Percentiles rank a stretch among this genome's conserved stretches.
Evolutionary conservation across 2,329 filamentous ascomycete genomes (phyloP).

Genomic region (Aspergillus sclerotialis): DNA sequence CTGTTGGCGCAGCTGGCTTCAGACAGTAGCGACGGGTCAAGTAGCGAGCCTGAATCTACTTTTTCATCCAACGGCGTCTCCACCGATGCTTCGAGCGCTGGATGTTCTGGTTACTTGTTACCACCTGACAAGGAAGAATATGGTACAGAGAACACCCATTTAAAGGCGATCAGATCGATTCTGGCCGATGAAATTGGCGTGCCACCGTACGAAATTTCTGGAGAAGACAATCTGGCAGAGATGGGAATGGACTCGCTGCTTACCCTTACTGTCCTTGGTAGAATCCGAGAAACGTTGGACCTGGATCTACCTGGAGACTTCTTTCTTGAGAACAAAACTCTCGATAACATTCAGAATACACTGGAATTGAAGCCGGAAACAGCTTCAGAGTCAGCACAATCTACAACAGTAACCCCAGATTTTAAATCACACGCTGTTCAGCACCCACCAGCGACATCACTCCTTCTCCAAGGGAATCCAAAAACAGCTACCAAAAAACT

Average conservation of each 20-base stretch:
- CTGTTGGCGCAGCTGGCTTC: slow-evolving; percentile 38
- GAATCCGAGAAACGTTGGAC: slow-evolving; percentile 37
- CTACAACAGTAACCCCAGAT: slow-evolving; percentile 14
- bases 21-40: slow-evolving; percentile 22
- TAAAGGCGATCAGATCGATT: slow-evolving; percentile 34
- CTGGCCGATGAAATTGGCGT: slow-evolving; percentile 41
- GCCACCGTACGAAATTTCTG: slow-evolving; percentile 32
- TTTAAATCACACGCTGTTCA: slow-evolving; percentile 18
- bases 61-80: slow-evolving; percentile 19
- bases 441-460: slow-evolving; percentile 35
- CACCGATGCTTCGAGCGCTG: slow-evolving; percentile 27
- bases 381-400: slow-evolving; percentile 7
- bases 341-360: slow-evolving; percentile 32
- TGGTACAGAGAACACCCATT: slow-evolving; percentile 23
- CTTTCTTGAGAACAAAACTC: slow-evolving; percentile 37
- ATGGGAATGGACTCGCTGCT: slow-evolving; percentile 43
- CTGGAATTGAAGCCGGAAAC: slow-evolving; percentile 33
- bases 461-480: slow-evolving; percentile 37
- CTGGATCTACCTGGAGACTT: slow-evolving; percentile 38
- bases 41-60: slow-evolving; percentile 22
- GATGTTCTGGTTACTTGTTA: slow-evolving; percentile 24
- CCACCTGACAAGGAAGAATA: slow-evolving; percentile 21
- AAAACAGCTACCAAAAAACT: slow-evolving; percentile 35
- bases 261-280: slow-evolving; percentile 39
- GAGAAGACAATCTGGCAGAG: slow-evolving; percentile 33